Conservation (phyloP, 2,329 filamentous ascomycete species). For the Monosporascus sp. region DNA sequence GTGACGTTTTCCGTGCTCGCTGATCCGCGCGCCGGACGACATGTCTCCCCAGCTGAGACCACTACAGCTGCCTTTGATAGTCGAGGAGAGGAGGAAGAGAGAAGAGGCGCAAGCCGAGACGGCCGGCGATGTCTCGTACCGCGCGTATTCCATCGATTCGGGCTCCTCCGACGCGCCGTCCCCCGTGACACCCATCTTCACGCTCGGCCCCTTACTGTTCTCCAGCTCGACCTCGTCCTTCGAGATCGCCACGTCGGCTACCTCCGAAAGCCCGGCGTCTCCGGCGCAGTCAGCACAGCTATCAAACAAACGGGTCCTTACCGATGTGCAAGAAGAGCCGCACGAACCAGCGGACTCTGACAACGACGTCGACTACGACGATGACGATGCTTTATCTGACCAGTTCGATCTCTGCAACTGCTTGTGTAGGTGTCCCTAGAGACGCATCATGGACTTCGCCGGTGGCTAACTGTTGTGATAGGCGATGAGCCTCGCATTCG, state of each 20-base stretch:
- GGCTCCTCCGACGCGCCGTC: conserved; percentile 63
- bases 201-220: conserved; percentile 58
- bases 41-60: conserved; percentile 29
- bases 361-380: conserved; percentile 43
- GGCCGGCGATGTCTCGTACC: conserved; percentile 36
- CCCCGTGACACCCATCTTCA: conserved; percentile 65
- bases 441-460: conserved; percentile 3
- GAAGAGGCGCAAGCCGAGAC: conserved; percentile 20
- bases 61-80: conserved; percentile 23
- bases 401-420: conserved; percentile 56
- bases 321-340: conserved; percentile 81
- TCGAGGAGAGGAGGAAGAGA: conserved; percentile 23
- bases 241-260: conserved; percentile 50
- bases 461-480: conserved; percentile 28
- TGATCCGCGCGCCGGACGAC: conserved; percentile 8
- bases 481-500: conserved; percentile 60
- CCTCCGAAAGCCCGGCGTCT: conserved; percentile 48
- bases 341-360: conserved; percentile 57
- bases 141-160: conserved; percentile 45
- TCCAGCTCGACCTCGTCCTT: conserved; percentile 76
- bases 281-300: conserved; percentile 44
- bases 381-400: conserved; percentile 38
- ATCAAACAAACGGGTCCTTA: conserved; percentile 61
- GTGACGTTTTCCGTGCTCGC: conserved; percentile 7
- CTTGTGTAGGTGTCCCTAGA: conserved; percentile 57